Percentiles rank a stretch among this genome's conserved stretches.
Conservation (phyloP, 2,329 filamentous ascomycete genomes). For the Seiridium unicorne region DNA sequence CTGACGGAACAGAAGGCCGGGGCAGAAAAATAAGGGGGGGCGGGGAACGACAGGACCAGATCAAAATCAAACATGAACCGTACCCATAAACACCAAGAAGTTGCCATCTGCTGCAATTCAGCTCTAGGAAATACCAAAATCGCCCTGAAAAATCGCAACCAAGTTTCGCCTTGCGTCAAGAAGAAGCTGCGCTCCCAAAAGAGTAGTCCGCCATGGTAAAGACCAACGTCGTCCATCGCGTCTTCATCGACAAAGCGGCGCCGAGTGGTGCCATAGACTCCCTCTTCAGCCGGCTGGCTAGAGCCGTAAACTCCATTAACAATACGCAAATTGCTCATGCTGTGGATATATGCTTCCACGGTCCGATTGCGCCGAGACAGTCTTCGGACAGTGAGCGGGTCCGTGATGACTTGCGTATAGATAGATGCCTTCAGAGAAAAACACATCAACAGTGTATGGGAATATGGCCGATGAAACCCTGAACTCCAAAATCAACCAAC, state of each 20-base stretch:
- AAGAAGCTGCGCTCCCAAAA: slow-evolving; percentile 5
- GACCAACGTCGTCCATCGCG: slow-evolving; percentile 1
- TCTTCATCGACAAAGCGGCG: slow-evolving; percentile 1
- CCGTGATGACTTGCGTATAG: not conserved
- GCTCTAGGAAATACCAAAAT: not conserved
- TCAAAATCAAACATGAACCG: not conserved
- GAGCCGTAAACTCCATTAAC: slow-evolving; percentile 11
- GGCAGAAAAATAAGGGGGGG: not conserved
- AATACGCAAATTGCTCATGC: not conserved
- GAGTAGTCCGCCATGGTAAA: slow-evolving; percentile 14
- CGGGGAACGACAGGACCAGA: not conserved
- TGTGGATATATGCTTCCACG: too few relatives aligned
- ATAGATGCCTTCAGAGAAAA: not conserved
- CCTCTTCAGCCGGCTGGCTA: slow-evolving; percentile 14
- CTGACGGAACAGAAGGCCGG: not conserved
- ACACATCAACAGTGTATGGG: not conserved
- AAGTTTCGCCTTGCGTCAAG: slow-evolving; percentile 6
- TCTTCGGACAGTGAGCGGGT: too few relatives aligned
- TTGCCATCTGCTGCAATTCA: not conserved
- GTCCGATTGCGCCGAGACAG: too few relatives aligned
- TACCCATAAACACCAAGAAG: not conserved
- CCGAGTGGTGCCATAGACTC: slow-evolving; percentile 15
- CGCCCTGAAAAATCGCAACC: slow-evolving; percentile 2
- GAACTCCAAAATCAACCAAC: not conserved
- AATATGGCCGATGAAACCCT: not conserved